phyloP scores from a whole-genome alignment of 495 filamentous ascomycete genomes.

The Xylaria grammica region DNA sequence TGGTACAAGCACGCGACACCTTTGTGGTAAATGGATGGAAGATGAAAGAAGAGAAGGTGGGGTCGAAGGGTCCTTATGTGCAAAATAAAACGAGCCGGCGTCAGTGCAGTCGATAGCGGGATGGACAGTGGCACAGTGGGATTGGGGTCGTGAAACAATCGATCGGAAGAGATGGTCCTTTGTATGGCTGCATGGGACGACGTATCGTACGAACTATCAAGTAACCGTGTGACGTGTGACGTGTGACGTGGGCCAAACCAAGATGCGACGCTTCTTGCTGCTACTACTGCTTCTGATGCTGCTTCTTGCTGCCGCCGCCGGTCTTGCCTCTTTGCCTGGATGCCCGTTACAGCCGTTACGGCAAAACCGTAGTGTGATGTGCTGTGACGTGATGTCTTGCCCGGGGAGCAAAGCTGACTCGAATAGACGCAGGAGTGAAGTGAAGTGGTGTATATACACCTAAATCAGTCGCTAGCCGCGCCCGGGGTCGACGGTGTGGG shows the following conservation, averaged over 20 bases:
- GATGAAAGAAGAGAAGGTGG: neutral
- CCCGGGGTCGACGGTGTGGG: neutral
- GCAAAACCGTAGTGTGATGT: too few relatives aligned
- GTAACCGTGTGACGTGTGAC: constrained; percentile 18
- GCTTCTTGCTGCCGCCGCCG: too few relatives aligned
- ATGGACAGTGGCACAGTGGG: too few relatives aligned
- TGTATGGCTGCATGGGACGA: constrained; percentile 19
- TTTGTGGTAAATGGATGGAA: constrained; percentile 19
- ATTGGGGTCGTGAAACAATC: constrained; percentile 12
- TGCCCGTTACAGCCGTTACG: too few relatives aligned
- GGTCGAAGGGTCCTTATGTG: constrained; percentile 9
- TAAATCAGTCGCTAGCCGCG: neutral
- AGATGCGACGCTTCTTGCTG: constrained; percentile 15
- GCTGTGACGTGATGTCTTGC: too few relatives aligned
- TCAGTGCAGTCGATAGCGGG: neutral
- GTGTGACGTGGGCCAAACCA: constrained; percentile 7
- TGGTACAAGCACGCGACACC: constrained; percentile 5
- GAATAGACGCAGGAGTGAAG: constrained; percentile 11
- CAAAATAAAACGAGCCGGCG: neutral
- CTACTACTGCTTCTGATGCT: too few relatives aligned
- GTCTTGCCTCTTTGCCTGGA: too few relatives aligned
- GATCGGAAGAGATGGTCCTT: constrained; percentile 20
- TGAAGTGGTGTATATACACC: constrained; percentile 1
- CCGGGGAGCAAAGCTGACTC: constrained; percentile 3
- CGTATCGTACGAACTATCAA: constrained; percentile 16